phyloP scores from a whole-genome alignment of 2,329 filamentous ascomycete species.

The Microascus cirrosus region DNA sequence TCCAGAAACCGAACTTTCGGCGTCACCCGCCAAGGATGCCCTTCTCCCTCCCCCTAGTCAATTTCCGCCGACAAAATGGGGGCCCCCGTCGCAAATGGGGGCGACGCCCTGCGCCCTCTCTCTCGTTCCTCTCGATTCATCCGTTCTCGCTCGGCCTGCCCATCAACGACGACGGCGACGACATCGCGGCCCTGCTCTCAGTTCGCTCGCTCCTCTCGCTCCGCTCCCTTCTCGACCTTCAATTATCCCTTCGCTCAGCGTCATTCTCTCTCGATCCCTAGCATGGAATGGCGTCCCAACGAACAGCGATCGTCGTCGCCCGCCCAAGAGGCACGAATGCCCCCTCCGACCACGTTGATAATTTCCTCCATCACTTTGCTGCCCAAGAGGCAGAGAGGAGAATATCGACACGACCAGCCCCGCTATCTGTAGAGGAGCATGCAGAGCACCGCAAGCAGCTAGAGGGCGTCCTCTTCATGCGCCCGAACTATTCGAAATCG shows the following conservation, averaged over 20 bases:
- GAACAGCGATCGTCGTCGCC: too few relatives aligned
- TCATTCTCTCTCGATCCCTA: background rate
- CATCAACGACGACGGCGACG: too few relatives aligned
- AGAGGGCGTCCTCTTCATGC: constrained; percentile 10
- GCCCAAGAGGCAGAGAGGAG: too few relatives aligned
- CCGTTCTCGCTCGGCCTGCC: too few relatives aligned
- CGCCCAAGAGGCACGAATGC: too few relatives aligned
- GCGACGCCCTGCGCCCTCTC: background rate
- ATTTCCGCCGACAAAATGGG: background rate
- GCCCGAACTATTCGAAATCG: constrained; percentile 11
- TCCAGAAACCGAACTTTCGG: background rate
- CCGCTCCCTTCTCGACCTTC: background rate
- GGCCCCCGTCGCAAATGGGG: background rate
- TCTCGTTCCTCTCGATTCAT: background rate
- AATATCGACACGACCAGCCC: background rate
- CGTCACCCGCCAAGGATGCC: background rate
- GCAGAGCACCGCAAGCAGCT: constrained; percentile 9
- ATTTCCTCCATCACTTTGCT: too few relatives aligned
- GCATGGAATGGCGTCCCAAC: background rate
- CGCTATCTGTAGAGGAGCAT: constrained; percentile 11
- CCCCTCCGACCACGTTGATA: too few relatives aligned
- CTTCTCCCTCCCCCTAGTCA: background rate
- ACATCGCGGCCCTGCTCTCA: too few relatives aligned
- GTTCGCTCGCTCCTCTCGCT: too few relatives aligned
- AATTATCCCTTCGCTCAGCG: background rate